Evolutionary conservation across 2,329 filamentous ascomycete species (phyloP), one percentile per base, ranked within the genome.

Genomic region (Rutstroemia sp.): DNA sequence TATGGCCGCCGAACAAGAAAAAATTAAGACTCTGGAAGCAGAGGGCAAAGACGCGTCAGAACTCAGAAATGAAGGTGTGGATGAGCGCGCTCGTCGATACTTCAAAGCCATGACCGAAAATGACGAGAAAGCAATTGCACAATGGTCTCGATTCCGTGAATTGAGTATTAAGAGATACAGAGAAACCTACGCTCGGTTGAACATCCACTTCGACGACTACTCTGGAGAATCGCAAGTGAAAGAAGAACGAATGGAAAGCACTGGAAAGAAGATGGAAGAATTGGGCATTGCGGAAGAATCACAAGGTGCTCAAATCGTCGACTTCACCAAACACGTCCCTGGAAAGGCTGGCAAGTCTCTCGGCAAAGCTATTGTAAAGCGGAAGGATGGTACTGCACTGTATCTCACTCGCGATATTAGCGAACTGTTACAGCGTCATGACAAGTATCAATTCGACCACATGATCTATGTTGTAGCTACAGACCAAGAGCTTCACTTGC

Each of bases 361-460:
- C 10, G 87, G 86, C 64, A 84, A 82, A 67, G 81, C 86, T 25
- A 80, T 91, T 54, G 79, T 91, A 57, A 81, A 85, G 62, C 88
- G 89, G 73, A 82, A 81, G 63, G 84, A 88, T 61, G 88, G 88
- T 55, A 89, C 86, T 12, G 87, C 86, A 42, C 78, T 89, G 37
- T 92, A 92, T 68, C 78, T 92, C 48, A 89, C 88, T 51, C 82
- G 88, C 62, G 87, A 92, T 70, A 86, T 92, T 60, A 87, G 84
- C 63, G 86, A 90, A 66, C 79, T 89, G 27, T 72, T 90, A 53
- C 80, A 83, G 65, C 81, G 88, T 56, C 73, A 81, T 48, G 76
- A 84, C 21, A 78, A 79, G 65, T 82, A 83, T 72, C 69, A 82
- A 10, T 89, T 88, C 64, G 86, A 91, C 72, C 82, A 88, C 68